Evolutionary conservation across 371 early-diverging fungal genomes (phyloP).

Genomic region (Lichtheimia hyalospora): DNA sequence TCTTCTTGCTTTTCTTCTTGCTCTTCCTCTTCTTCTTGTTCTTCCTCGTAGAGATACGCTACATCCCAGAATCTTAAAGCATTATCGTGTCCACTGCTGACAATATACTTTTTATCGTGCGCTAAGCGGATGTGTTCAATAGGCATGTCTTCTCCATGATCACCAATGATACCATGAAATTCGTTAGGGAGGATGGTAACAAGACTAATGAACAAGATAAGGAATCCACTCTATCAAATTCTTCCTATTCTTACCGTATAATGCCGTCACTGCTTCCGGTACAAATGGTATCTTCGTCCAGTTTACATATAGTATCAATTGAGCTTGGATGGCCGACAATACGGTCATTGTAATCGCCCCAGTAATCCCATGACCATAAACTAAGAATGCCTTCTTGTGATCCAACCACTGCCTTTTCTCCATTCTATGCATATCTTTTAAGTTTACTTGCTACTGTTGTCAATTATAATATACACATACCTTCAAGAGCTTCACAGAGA

Average conservation of each 20-base stretch:
- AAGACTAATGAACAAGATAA: conserved; percentile 42
- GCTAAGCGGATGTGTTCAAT: conserved; percentile 4
- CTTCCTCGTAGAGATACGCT: conserved; percentile 53
- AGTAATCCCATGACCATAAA: conserved; percentile 78
- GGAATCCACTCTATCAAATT: neutral
- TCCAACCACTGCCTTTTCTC: conserved; percentile 82
- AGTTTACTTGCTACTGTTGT: neutral
- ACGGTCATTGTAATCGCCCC: conserved; percentile 90
- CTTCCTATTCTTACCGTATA: conserved; percentile 46
- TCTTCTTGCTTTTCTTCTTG: conserved; percentile 52
- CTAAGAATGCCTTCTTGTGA: conserved; percentile 86
- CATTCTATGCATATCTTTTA: conserved; percentile 42
- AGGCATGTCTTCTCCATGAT: conserved; percentile 73
- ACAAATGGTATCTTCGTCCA: conserved; percentile 79
- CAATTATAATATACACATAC: conserved; percentile 15
- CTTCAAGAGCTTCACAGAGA: conserved; percentile 78
- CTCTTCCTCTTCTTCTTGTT: conserved; percentile 43
- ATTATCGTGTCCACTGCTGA: conserved; percentile 83
- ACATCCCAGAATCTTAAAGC: conserved; percentile 86
- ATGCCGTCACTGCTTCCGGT: conserved; percentile 94
- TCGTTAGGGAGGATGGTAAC: conserved; percentile 85
- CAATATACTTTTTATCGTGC: conserved; percentile 46
- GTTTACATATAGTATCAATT: conserved; percentile 78
- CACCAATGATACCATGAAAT: conserved; percentile 84
- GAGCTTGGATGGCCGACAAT: conserved; percentile 90